phyloP scores from a whole-genome alignment of 805 yeast genomes.

The Hemisphaericaspora nanyangensis region DNA sequence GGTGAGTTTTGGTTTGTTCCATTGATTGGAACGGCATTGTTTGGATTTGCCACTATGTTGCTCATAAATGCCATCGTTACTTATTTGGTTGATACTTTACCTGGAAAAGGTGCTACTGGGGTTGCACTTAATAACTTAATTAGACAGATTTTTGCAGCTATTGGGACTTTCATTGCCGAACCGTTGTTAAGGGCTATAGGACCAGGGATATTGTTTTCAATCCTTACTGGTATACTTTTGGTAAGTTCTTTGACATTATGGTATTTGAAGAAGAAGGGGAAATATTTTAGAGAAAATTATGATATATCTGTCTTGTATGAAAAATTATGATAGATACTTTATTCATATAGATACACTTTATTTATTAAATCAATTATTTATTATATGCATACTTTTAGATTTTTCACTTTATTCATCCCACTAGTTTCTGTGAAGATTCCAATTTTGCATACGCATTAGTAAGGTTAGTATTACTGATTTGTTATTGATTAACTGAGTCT shows the following conservation, averaged over 20 bases:
- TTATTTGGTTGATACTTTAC: conserved; percentile 76
- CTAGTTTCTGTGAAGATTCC: no score
- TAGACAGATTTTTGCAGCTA: conserved; percentile 70
- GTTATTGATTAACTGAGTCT: no score
- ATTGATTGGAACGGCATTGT: conserved; percentile 73
- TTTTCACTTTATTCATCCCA: no score
- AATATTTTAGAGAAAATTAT: conserved; percentile 59
- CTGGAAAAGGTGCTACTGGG: conserved; percentile 87
- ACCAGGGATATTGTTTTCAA: conserved; percentile 64
- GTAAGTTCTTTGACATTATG: conserved; percentile 40
- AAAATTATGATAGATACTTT: conserved; percentile 22
- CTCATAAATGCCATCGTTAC: conserved; percentile 79
- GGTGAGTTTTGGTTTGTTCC: conserved; percentile 75
- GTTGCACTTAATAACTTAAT: conserved; percentile 77
- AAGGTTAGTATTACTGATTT: no score
- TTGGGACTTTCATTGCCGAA: conserved; percentile 70
- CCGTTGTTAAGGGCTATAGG: conserved; percentile 68
- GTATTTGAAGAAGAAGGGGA: conserved; percentile 52
- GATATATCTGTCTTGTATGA: conserved; percentile 59
- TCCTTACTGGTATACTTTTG: conserved; percentile 56
- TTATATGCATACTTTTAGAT: neutral
- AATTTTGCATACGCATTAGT: no score
- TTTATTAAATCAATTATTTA: neutral
- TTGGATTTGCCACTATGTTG: conserved; percentile 82
- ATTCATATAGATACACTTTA: neutral